These are phyloP conservation scores for Aspergillus costaricaensis DNA, from an alignment of 2,329 filamentous ascomycete genomes.

Conservation along the genomic window DNA sequence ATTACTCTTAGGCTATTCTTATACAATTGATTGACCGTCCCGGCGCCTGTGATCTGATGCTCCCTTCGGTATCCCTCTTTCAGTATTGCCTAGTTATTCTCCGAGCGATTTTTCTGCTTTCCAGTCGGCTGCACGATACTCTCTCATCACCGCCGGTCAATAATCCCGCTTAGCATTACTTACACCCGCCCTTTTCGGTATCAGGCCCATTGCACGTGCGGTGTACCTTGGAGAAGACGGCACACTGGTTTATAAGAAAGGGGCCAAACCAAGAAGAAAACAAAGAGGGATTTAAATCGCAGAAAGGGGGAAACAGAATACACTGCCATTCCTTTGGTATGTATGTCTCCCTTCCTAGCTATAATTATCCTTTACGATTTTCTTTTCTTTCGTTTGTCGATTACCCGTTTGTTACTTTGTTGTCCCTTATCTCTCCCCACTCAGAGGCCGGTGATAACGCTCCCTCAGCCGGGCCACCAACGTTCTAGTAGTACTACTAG, in stretches of 20 bases:
- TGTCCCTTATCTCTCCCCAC: conserved; percentile 31
- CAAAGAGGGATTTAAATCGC: not conserved
- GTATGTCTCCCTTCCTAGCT: not conserved
- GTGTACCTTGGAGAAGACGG: conserved; percentile 2
- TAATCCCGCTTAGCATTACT: conserved; percentile 22
- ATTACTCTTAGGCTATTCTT: conserved; percentile 13
- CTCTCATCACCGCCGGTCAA: conserved; percentile 10
- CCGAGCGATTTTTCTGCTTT: conserved; percentile 18
- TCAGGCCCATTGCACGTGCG: conserved; percentile 10
- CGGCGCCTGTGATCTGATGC: not conserved
- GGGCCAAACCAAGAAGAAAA: not conserved
- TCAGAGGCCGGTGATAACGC: conserved; percentile 25
- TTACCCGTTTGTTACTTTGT: conserved; percentile 4
- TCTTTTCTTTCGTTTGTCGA: not conserved
- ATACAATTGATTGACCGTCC: conserved; percentile 9
- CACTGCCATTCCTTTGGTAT: conserved; percentile 11
- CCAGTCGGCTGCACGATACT: conserved; percentile 12
- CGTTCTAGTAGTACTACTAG: not conserved
- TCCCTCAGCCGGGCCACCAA: conserved; percentile 9
- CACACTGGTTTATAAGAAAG: conserved; percentile 4
- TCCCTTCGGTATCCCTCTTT: conserved; percentile 11
- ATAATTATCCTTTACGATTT: not conserved
- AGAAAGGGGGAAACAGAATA: not conserved
- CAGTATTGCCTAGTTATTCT: conserved; percentile 12
- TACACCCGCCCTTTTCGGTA: conserved; percentile 5